Percentiles rank a stretch among this genome's conserved stretches.
Conservation (phyloP, 345 rosid genomes). For the Barbarea vulgaris region DNA sequence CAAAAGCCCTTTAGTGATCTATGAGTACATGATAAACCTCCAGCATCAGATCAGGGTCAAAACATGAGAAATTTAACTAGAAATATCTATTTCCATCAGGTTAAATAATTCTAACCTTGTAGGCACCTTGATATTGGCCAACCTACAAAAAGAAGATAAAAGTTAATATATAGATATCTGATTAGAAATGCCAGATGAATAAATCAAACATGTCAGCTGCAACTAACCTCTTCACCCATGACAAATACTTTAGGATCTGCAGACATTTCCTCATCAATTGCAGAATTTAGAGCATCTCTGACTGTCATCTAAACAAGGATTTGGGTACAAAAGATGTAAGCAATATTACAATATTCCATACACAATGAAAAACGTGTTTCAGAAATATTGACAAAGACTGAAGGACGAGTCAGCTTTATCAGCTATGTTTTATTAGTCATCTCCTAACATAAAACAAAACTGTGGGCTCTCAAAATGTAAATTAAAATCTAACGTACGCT, state of each 20-base stretch:
- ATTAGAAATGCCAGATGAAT: slow-evolving; percentile 7
- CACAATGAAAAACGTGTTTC: neutral
- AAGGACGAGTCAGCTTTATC: neutral
- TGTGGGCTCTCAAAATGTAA: neutral
- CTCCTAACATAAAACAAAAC: neutral
- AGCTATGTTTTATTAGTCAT: neutral
- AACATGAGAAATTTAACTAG: neutral
- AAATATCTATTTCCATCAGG: neutral
- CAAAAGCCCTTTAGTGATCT: slow-evolving; percentile 82
- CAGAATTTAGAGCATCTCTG: slow-evolving; percentile 83
- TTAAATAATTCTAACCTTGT: slow-evolving; percentile 66
- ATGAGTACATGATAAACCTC: slow-evolving; percentile 11
- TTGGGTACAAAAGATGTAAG: slow-evolving; percentile 5
- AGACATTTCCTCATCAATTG: slow-evolving; percentile 93
- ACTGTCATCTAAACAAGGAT: slow-evolving; percentile 62
- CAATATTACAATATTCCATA: neutral
- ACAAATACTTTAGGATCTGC: slow-evolving; percentile 90
- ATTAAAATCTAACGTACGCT: neutral
- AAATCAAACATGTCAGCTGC: slow-evolving; percentile 15
- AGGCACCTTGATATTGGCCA: slow-evolving; percentile 99
- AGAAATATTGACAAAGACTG: neutral
- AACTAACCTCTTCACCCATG: slow-evolving; percentile 93
- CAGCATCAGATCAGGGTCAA: slow-evolving; percentile 12
- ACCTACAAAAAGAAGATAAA: slow-evolving; percentile 55
- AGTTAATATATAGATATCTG: slow-evolving; percentile 13